Evolutionary conservation across 2,329 filamentous ascomycete species (phyloP), one percentile per base, ranked within the genome.

Genomic region (Fusarium odoratissimum): DNA sequence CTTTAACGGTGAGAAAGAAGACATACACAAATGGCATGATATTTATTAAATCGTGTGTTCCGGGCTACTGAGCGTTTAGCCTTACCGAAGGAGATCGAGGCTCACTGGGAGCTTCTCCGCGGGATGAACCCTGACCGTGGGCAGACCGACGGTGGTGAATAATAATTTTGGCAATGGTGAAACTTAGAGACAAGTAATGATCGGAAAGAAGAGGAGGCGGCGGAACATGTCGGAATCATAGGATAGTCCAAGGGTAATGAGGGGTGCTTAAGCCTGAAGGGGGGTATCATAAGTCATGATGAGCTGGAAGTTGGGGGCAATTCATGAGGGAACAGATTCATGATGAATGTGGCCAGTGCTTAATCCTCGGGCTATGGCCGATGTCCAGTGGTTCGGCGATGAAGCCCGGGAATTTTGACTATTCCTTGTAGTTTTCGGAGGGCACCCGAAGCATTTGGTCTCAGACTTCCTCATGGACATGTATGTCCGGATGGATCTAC

Each of bases 121-220:
- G 54, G 60, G 56, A 57, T 28, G n/a, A 44, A 54, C 45, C 55
- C 58, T 58, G 66, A 51, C 58, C 41, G 38, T 74, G 65, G 63
- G 69, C 69, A 76, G 72, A 73, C 73, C 66, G 73, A 76, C 63
- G 68, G 67, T n/a, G 33, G n/a, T 73, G 52, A 56, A 63, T 25
- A 48, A 45, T 35, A 25, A 14, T 63, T 74, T 17, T 54, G 49
- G 62, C 41, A 49, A 73, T 48, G 54, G 60, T 31, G 57, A 60
- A 42, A 46, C 38, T 45, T 33, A 10, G 19, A 28, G 28, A 51
- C 68, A 63, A 72, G 38, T 55, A 74, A 60, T 55, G 57, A 42
- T 63, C 71, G 75, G 73, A 54, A 62, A 49, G 40, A 11, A 60
- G 33, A 61, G 60, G 57, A 55, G 58, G 14, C 14, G n/a, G 30